Evolutionary conservation across 176 grass and related monocot genomes (phyloP).

Genomic region (Typha latifolia): DNA sequence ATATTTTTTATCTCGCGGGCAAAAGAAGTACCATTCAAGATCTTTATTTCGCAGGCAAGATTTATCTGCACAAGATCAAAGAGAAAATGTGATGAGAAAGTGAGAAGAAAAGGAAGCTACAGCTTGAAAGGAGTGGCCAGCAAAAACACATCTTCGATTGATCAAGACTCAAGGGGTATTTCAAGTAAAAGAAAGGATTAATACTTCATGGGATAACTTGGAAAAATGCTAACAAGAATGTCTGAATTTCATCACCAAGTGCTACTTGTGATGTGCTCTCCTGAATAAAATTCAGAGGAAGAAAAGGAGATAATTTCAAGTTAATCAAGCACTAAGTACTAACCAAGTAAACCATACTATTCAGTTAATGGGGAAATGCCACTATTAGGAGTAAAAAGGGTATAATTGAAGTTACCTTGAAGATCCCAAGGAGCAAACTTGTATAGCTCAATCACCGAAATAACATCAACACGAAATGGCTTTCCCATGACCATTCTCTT

Average conservation of each 20-base stretch:
- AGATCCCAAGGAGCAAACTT: conserved; percentile 94
- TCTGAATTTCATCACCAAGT: too few species aligned
- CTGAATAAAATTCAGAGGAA: too few species aligned
- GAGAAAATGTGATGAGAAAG: conserved; percentile 2
- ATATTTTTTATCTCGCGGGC: conserved; percentile 68
- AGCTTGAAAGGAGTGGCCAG: background rate
- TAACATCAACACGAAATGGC: conserved; percentile 40
- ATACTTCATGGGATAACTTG: too few species aligned
- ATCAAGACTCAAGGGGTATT: background rate
- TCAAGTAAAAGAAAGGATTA: too few species aligned
- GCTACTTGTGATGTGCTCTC: too few species aligned
- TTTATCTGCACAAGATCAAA: conserved; percentile 40
- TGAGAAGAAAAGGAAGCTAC: background rate
- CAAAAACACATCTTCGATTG: background rate
- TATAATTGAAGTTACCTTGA: conserved; percentile 34
- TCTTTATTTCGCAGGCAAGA: conserved; percentile 54
- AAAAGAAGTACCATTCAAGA: conserved; percentile 89
- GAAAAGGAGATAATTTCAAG: too few species aligned
- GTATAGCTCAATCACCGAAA: conserved; percentile 68
- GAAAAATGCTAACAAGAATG: too few species aligned
- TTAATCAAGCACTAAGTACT: background rate
- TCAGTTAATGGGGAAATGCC: too few species aligned
- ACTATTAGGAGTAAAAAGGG: too few species aligned
- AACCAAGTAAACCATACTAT: background rate
- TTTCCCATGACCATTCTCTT: conserved; percentile 71